Evolutionary conservation across 192 early-diverging fungal species (phyloP).

Genomic region (Chytriomyces sp.): DNA sequence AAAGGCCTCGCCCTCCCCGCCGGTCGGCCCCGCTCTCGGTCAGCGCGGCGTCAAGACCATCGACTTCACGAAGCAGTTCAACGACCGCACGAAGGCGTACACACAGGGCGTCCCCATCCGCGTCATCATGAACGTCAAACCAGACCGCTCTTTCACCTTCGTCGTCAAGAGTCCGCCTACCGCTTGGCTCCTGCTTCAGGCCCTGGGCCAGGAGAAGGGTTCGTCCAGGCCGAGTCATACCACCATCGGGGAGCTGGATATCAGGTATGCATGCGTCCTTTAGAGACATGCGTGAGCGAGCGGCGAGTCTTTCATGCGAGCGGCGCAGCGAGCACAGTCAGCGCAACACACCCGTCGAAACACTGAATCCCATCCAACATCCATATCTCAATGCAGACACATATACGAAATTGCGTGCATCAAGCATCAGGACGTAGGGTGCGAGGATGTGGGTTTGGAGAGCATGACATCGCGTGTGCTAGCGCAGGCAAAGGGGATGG

Average conservation of each 20-base stretch:
- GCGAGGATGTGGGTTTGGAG: conserved; percentile 70
- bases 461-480: conserved; percentile 74
- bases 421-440: conserved; percentile 78
- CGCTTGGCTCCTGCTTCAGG: conserved; percentile 70
- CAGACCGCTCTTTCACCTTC: conserved; percentile 92
- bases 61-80: conserved; percentile 99
- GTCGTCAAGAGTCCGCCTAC: conserved; percentile 85
- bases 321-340: too few species aligned
- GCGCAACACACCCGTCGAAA: too few species aligned
- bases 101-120: conserved; percentile 80
- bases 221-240: not conserved
- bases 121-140: conserved; percentile 80
- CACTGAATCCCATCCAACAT: too few species aligned
- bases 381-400: too few species aligned
- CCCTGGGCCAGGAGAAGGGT: conserved; percentile 23
- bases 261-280: too few species aligned
- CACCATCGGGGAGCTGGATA: not conserved
- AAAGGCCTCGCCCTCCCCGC: conserved; percentile 92
- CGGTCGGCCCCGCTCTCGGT: conserved; percentile 93
- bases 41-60: conserved; percentile 96
- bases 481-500: conserved; percentile 77
- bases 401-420: conserved; percentile 93
- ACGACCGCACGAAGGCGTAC: conserved; percentile 87
- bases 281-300: too few species aligned
- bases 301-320: too few species aligned